Base-by-base conservation (phyloP, 768 basidiomycete genomes). In the Boletus sp. region DNA sequence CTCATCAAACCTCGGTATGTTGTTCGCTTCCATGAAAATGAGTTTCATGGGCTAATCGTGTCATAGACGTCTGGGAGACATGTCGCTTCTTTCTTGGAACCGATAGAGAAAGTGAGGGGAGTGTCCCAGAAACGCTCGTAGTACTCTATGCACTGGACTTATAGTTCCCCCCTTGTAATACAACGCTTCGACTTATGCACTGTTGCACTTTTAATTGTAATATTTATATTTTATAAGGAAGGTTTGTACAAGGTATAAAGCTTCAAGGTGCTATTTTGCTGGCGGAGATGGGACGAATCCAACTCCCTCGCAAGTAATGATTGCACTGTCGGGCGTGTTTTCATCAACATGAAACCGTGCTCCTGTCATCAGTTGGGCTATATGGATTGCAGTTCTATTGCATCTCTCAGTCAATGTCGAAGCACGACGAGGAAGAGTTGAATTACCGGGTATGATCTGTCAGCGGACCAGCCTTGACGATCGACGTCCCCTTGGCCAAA, bases 71-170 rank as follows among this genome's bases (percentile, higher is more conserved):
- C 72, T 92, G 46, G 92, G 92, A 24, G 92, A 94, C 70, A 93
- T 93, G 92, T 81, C 87, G 0, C 75, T 92, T 28, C 78, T 94
- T 18, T 92, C 91, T 30, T 94, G 92, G 90, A 92, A 92, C 63
- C 83, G 84, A 65, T 76, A 72, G 62, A 59, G 12, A 36, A 20
- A 33, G 33, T 49, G 29, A 11, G 14, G n/a, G n/a, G 46, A 44
- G 11, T 49, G 50, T 36, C 29, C 37, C 55, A 37, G 14, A 39
- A 36, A 50, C 17, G 35, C 42, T 24, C 46, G 47, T 32, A 49
- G 47, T 70, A 68, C 49, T 50, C 48, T 68, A 70, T 55, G 17
- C 55, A 64, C 36, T 45, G 46, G 60, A 72, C 48, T 49, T 30
- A 20, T 52, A 20, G 41, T 35, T 56, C 41, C 49, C 55, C 52